phyloP scores from a whole-genome alignment of 2,329 filamentous ascomycete genomes.

The Colletotrichum lindemuthianum region DNA sequence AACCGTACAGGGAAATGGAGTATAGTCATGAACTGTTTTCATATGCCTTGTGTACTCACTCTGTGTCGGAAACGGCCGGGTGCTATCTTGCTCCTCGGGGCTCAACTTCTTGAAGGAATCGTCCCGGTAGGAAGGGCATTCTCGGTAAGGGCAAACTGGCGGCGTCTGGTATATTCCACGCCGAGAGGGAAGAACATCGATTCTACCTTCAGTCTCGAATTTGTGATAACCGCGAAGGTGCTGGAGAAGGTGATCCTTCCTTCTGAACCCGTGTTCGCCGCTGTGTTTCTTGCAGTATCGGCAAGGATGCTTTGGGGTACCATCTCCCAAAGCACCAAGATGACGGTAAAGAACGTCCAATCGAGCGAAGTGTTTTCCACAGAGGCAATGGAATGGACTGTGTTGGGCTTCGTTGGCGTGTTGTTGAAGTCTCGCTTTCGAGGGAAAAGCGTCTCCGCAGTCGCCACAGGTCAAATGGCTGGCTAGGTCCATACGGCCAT shows the following conservation, averaged over 20 bases:
- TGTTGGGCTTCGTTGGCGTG: slow-evolving; percentile 37
- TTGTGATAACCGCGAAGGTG: slow-evolving; percentile 50
- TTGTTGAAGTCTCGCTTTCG: background rate
- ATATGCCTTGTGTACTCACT: slow-evolving; percentile 49
- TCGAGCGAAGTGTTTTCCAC: slow-evolving; percentile 41
- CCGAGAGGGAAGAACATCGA: background rate
- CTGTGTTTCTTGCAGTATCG: slow-evolving; percentile 44
- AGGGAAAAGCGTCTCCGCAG: slow-evolving; percentile 16
- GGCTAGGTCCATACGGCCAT: background rate
- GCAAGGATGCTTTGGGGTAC: slow-evolving; percentile 41
- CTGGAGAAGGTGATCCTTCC: slow-evolving; percentile 50
- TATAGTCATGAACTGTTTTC: slow-evolving; percentile 47
- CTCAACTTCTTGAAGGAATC: slow-evolving; percentile 30
- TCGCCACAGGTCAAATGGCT: background rate
- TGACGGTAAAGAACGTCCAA: slow-evolving; percentile 43
- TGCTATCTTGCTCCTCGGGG: slow-evolving; percentile 1
- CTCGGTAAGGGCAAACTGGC: slow-evolving; percentile 37
- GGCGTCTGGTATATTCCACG: background rate
- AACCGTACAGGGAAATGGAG: slow-evolving; percentile 45
- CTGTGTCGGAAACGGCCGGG: slow-evolving; percentile 36
- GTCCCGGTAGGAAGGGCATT: slow-evolving; percentile 39
- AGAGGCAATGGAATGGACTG: slow-evolving; percentile 37
- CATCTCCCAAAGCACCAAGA: slow-evolving; percentile 35
- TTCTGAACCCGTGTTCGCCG: slow-evolving; percentile 46
- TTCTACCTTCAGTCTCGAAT: slow-evolving; percentile 38